These are phyloP conservation scores for Zizania latifolia DNA, from an alignment of 176 grass and related monocot genomes.

Conservation along the genomic window DNA sequence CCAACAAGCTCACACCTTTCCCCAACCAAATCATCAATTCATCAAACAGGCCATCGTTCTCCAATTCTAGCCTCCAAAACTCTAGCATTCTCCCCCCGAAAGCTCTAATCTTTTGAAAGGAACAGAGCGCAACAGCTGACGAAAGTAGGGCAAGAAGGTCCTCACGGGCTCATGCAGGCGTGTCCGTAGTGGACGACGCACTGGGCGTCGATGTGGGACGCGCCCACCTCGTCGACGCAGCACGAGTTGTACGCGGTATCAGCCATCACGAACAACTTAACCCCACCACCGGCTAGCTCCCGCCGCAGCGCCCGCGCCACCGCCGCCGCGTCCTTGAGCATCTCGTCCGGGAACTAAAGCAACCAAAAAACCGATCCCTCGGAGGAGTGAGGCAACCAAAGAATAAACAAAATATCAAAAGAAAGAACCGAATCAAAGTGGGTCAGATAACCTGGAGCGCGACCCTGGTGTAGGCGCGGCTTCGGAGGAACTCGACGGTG, in stretches of 20 bases:
- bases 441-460: conserved; percentile 54
- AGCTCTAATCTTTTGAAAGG: not conserved
- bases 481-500: conserved; percentile 52
- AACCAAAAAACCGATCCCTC: not conserved
- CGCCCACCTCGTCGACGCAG: conserved; percentile 90
- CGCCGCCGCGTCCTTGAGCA: conserved; percentile 57
- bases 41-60: not conserved
- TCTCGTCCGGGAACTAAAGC: conserved; percentile 70
- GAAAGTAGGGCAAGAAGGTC: not conserved
- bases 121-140: not conserved
- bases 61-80: not conserved
- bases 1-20: not conserved
- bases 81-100: not conserved
- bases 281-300: conserved; percentile 40
- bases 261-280: conserved; percentile 76
- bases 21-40: not conserved
- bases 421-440: not conserved
- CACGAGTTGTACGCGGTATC: conserved; percentile 90
- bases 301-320: conserved; percentile 43
- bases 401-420: not conserved
- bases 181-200: conserved; percentile 92
- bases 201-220: conserved; percentile 74
- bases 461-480: conserved; percentile 59
- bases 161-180: conserved; percentile 95
- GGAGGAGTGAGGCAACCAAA: not conserved